Evolutionary conservation across 2,329 filamentous ascomycete species (phyloP).

Genomic region (Aspergillus puulaauensis): DNA sequence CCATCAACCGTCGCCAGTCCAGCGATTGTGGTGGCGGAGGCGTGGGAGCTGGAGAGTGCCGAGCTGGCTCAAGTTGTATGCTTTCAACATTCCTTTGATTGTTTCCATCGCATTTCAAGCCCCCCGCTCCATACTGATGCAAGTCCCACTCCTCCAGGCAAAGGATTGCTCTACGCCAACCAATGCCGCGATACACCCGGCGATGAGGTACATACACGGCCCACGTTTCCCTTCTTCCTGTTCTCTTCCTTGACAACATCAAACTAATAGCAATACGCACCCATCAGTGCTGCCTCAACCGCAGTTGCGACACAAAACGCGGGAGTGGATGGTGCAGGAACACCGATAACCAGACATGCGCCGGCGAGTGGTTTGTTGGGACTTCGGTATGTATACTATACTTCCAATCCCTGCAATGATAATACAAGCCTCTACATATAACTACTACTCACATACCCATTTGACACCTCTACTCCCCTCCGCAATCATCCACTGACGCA

Average conservation of each 20-base stretch:
- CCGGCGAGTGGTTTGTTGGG: conserved; percentile 9
- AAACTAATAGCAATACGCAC: background rate
- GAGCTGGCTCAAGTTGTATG: conserved; percentile 3
- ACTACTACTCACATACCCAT: too few species aligned
- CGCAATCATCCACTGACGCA: background rate
- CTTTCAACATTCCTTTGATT: background rate
- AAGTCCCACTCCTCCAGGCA: background rate
- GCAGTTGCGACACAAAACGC: background rate
- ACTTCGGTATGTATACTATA: background rate
- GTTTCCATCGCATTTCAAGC: background rate
- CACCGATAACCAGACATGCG: conserved; percentile 13
- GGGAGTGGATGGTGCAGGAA: conserved; percentile 11
- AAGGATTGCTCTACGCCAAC: conserved; percentile 7
- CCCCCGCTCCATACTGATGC: too few species aligned
- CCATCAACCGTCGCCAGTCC: background rate
- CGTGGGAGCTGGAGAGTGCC: background rate
- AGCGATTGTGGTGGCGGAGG: background rate
- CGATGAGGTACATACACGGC: background rate
- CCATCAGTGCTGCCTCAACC: conserved; percentile 12
- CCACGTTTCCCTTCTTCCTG: background rate
- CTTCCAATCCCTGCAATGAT: too few species aligned
- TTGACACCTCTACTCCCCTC: background rate
- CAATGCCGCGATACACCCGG: conserved; percentile 8
- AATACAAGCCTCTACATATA: too few species aligned
- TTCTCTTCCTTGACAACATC: background rate